These are phyloP conservation scores for Helichrysum umbraculigerum DNA, from an alignment of 129 eudicot genomes.

Conservation along the genomic window DNA sequence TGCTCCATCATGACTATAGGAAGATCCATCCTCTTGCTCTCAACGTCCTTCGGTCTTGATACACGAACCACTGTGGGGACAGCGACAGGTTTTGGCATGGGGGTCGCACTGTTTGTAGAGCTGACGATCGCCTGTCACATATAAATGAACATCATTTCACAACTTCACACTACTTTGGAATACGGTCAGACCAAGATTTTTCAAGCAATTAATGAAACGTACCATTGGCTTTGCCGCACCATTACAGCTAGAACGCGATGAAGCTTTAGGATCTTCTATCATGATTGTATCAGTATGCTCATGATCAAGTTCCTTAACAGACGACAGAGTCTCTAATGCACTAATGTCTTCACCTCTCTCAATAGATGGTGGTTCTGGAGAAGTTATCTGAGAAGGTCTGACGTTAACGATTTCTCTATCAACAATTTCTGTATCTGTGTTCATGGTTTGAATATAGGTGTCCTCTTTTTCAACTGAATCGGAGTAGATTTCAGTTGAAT, in stretches of 20 bases:
- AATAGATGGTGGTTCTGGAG: constrained; percentile 28
- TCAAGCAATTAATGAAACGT: constrained; percentile 6
- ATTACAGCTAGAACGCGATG: constrained; percentile 15
- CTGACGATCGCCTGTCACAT: constrained; percentile 44
- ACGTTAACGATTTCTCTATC: constrained; percentile 24
- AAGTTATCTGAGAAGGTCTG: constrained; percentile 17
- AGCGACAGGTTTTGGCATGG: constrained; percentile 20
- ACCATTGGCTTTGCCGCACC: constrained; percentile 40
- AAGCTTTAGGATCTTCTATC: constrained; percentile 27
- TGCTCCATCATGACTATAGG: constrained; percentile 99
- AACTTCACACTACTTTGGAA: neutral
- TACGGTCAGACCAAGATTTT: constrained; percentile 1
- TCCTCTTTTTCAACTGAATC: constrained; percentile 5
- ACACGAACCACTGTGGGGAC: constrained; percentile 70
- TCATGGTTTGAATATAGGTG: constrained; percentile 23
- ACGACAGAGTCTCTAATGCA: constrained; percentile 15
- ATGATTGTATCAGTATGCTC: constrained; percentile 29
- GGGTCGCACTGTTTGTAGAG: constrained; percentile 19
- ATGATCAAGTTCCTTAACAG: constrained; percentile 26
- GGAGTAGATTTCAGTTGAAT: constrained; percentile 12
- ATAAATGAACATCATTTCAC: neutral
- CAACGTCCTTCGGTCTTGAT: constrained; percentile 86
- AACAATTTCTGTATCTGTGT: constrained; percentile 11
- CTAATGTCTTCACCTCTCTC: constrained; percentile 23
- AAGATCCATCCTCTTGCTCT: constrained; percentile 63